A percentile compares a stretch with the other conserved stretches of the same genome.
Conservation (phyloP, 805 yeast genomes). For the Groenewaldozyma salmanticensis region DNA sequence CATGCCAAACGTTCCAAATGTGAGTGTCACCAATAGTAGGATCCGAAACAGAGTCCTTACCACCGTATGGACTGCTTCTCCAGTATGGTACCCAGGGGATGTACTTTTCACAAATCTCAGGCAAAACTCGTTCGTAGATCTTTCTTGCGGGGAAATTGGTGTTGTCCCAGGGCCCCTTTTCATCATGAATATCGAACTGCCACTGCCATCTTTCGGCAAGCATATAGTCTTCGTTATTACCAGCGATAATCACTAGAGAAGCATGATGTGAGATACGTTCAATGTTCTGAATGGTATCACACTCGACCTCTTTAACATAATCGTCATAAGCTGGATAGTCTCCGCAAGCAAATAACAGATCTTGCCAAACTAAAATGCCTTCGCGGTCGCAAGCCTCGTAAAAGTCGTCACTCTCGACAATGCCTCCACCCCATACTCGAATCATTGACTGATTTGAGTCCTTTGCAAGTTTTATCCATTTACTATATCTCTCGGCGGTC, state of each 20-base stretch:
- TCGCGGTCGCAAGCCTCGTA: slow-evolving; percentile 34
- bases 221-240: slow-evolving; percentile 40
- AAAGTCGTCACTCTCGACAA: slow-evolving; percentile 33
- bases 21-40: slow-evolving; percentile 39
- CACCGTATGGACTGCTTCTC: slow-evolving; percentile 11
- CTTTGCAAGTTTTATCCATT: slow-evolving; percentile 28
- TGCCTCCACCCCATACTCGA: slow-evolving; percentile 43
- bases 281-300: slow-evolving; percentile 33
- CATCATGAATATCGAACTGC: slow-evolving; percentile 9
- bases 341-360: slow-evolving; percentile 48
- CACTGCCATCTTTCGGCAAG: slow-evolving; percentile 28
- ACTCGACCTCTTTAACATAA: slow-evolving; percentile 27
- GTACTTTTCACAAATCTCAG: slow-evolving; percentile 22
- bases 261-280: slow-evolving; percentile 33
- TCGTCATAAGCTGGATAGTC: slow-evolving; percentile 36
- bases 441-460: slow-evolving; percentile 36
- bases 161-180: slow-evolving; percentile 10
- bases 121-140: slow-evolving; percentile 32
- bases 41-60: slow-evolving; percentile 21
- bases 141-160: slow-evolving; percentile 33
- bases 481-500: slow-evolving; percentile 25
- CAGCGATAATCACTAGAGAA: slow-evolving; percentile 31
- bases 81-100: slow-evolving; percentile 7
- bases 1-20: slow-evolving; percentile 50
- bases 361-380: slow-evolving; percentile 43